Evolutionary conservation across 208 protist genomes (phyloP), one percentile per base, ranked within the genome.

Genomic region (Crithidia thermophila): DNA sequence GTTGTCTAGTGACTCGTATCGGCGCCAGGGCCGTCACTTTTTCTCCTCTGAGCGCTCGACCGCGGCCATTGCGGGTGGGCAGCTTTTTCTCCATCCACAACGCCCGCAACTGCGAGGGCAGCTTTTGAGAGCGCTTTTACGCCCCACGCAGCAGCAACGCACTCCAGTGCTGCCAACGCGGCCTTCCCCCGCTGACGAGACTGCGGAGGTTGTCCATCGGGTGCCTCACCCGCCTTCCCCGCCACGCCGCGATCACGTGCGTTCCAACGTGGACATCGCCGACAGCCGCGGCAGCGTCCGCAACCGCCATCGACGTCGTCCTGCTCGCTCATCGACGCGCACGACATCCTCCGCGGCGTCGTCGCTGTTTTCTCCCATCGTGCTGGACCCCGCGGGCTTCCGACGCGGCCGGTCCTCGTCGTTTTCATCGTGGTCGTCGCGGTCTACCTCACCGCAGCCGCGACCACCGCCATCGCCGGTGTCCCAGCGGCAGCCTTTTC

Each of bases 361-460:
- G 5, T 59, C 53, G 10, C 46, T 36, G 11, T 51, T 62, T 45
- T 62, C 57, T 14, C 57, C 57, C 3, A 49, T 51, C n/a, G 28
- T 62, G 28, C 0, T 51, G 25, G 57, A 51, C 10, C 40, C 46
- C 36, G 20, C 45, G 1, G 31, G 14, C 0, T 45, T 43, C 18
- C 57, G 23, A 3, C 28, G 42, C 21, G 60, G 45, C 28, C 60
- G 34, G 25, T 23, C 40, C 23, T 55, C 58, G 0, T 75, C 68
- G n/a, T 47, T 58, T 13, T 75, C 68, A 0, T 58, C 60, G 45
- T 75, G 68, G 68, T 75, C 68, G 36, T 75, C 60, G 16, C 49
- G 68, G 42, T 67, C 68, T 3, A 62, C 68, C 25, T 75, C 68
- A 11, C 68, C 68, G 4, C 50, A 49, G 33, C 68, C 68, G 14